Evolutionary conservation across 305 asterid genomes (phyloP).

Genomic region (Fraxinus baroniana): DNA sequence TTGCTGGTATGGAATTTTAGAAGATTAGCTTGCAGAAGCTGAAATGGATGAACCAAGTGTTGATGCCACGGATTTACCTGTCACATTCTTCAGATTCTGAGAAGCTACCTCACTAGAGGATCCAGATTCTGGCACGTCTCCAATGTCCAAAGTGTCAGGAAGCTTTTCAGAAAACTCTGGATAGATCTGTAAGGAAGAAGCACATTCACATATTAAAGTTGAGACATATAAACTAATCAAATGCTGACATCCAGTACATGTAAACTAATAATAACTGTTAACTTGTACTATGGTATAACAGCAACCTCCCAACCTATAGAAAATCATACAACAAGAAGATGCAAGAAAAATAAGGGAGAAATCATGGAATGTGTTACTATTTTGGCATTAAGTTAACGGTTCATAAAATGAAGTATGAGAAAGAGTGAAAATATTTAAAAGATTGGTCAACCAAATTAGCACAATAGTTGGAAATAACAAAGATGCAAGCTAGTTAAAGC

Average conservation of each 20-base stretch:
- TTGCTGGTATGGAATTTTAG: not conserved
- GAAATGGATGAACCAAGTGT: not conserved
- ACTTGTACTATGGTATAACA: not conserved
- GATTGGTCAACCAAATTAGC: not conserved
- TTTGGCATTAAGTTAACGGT: not conserved
- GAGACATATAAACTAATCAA: not conserved
- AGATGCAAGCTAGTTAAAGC: not conserved
- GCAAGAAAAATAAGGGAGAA: not conserved
- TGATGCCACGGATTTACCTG: not conserved
- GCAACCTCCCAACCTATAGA: not conserved
- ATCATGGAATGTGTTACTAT: not conserved
- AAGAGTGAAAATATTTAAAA: not conserved
- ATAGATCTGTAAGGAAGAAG: not conserved
- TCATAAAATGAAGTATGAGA: not conserved
- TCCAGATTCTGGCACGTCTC: not conserved
- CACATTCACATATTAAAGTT: not conserved
- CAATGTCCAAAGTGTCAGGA: slow-evolving; percentile 3
- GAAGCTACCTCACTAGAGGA: not conserved
- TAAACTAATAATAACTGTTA: not conserved
- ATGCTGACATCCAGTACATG: not conserved
- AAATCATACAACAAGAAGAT: not conserved
- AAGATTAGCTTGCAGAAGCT: not conserved
- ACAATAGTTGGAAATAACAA: not conserved
- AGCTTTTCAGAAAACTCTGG: slow-evolving; percentile 3
- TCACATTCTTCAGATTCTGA: not conserved